A percentile compares a stretch with the other conserved stretches of the same genome.
These are phyloP conservation scores for Exserohilum rostratum DNA, from an alignment of 2,329 filamentous ascomycete genomes.

Conservation along the genomic window DNA sequence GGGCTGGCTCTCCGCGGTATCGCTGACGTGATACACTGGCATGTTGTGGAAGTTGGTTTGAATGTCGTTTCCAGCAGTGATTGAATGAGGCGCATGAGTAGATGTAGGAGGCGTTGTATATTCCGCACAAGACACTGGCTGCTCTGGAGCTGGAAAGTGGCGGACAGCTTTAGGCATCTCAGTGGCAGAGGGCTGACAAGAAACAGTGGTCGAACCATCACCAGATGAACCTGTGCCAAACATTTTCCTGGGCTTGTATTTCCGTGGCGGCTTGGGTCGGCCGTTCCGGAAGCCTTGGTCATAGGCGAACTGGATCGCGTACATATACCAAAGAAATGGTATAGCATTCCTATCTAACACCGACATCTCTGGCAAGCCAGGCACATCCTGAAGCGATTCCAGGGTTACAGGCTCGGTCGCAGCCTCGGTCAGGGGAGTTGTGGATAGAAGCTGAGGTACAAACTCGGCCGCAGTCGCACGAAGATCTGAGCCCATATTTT, in stretches of 20 bases:
- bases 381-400: background rate
- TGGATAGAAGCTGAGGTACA: constrained; percentile 21
- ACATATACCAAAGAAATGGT: constrained; percentile 41
- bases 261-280: constrained; percentile 29
- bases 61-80: background rate
- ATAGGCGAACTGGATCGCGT: constrained; percentile 30
- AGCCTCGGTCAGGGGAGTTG: background rate
- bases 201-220: background rate
- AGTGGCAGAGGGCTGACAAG: background rate
- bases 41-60: background rate
- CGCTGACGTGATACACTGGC: background rate
- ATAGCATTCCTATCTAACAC: constrained; percentile 33
- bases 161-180: background rate
- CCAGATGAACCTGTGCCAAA: background rate
- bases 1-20: background rate
- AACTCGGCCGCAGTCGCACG: constrained; percentile 43
- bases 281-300: constrained; percentile 18
- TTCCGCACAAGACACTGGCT: constrained; percentile 5
- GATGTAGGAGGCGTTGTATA: constrained; percentile 2
- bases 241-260: constrained; percentile 20
- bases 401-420: background rate
- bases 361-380: constrained; percentile 23
- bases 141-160: constrained; percentile 4
- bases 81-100: background rate
- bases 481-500: constrained; percentile 29